Percentiles rank a stretch among this genome's conserved stretches.
phyloP scores from a whole-genome alignment of 2,329 filamentous ascomycete species.

The Paracorniculantispora psalliotae region DNA sequence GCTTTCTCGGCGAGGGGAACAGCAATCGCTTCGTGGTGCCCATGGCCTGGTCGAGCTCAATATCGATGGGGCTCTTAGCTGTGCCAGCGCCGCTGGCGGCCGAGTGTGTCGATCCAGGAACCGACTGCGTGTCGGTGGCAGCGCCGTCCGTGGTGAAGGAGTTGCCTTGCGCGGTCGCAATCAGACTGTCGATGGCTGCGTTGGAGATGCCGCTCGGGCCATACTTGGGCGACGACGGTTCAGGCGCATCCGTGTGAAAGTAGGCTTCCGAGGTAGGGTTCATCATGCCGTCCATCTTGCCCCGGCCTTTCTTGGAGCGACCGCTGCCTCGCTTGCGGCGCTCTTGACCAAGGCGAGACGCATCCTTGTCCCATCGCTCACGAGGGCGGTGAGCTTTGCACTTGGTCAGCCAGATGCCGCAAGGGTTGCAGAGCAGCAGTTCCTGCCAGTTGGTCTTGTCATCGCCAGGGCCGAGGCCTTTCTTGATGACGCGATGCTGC shows the following conservation, averaged over 20 bases:
- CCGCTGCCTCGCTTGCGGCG: constrained; percentile 45
- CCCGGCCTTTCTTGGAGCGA: constrained; percentile 42
- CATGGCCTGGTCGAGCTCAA: constrained; percentile 42
- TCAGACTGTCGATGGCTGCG: not conserved
- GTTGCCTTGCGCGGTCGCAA: not conserved
- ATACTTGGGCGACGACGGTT: constrained; percentile 31
- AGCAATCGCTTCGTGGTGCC: constrained; percentile 63
- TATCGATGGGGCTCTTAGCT: constrained; percentile 51
- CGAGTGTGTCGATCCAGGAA: constrained; percentile 47
- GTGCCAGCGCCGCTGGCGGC: constrained; percentile 53
- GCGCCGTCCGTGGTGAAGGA: constrained; percentile 17
- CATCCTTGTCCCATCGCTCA: constrained; percentile 72
- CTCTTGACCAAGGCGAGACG: constrained; percentile 46
- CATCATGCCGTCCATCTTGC: constrained; percentile 41
- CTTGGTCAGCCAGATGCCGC: constrained; percentile 91
- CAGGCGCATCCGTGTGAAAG: constrained; percentile 48
- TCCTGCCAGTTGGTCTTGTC: constrained; percentile 65
- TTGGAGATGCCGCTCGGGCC: constrained; percentile 6
- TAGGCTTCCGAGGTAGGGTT: constrained; percentile 51
- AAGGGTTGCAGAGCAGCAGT: constrained; percentile 86
- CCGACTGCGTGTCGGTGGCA: constrained; percentile 20
- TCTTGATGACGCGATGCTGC: constrained; percentile 73
- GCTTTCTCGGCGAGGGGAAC: constrained; percentile 71
- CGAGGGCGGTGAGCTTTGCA: constrained; percentile 78
- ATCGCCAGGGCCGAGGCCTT: constrained; percentile 56